These are phyloP conservation scores for Pilaira anomala DNA, from an alignment of 192 early-diverging fungal genomes.

Conservation along the genomic window DNA sequence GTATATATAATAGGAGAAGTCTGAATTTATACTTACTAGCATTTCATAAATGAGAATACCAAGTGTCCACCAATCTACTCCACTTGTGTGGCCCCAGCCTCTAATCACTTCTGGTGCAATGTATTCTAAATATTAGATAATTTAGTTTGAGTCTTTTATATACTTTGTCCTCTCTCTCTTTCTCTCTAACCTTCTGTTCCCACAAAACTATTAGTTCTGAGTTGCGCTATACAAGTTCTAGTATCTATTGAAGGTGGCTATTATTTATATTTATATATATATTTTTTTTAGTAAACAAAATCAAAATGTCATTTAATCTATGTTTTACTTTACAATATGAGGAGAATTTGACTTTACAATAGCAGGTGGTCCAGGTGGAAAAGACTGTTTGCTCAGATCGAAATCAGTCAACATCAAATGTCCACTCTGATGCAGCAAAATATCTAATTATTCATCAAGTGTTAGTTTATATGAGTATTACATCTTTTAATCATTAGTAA, in stretches of 20 bases:
- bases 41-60: slow-evolving; percentile 98
- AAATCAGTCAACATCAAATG: slow-evolving; percentile 99
- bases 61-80: slow-evolving; percentile 98
- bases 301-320: too few species aligned
- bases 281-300: neutral
- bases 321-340: slow-evolving; percentile 52
- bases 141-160: too few species aligned
- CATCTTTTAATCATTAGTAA: too few species aligned
- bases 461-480: neutral
- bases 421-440: slow-evolving; percentile 88
- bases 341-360: slow-evolving; percentile 61
- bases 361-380: slow-evolving; percentile 66
- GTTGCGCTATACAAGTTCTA: slow-evolving; percentile 80
- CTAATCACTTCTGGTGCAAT: slow-evolving; percentile 98
- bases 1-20: neutral
- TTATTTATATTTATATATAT: neutral
- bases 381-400: slow-evolving; percentile 95
- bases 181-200: slow-evolving; percentile 78
- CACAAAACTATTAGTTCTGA: slow-evolving; percentile 96
- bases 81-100: slow-evolving; percentile 87
- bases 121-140: slow-evolving; percentile 61
- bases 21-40: slow-evolving; percentile 53
- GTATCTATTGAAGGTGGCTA: slow-evolving; percentile 79
- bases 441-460: slow-evolving; percentile 45
- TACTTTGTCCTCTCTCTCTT: neutral